Percentiles rank a stretch among this genome's conserved stretches.
Evolutionary conservation across 192 early-diverging fungal genomes (phyloP).

Genomic region (Umbelopsis ramanniana): DNA sequence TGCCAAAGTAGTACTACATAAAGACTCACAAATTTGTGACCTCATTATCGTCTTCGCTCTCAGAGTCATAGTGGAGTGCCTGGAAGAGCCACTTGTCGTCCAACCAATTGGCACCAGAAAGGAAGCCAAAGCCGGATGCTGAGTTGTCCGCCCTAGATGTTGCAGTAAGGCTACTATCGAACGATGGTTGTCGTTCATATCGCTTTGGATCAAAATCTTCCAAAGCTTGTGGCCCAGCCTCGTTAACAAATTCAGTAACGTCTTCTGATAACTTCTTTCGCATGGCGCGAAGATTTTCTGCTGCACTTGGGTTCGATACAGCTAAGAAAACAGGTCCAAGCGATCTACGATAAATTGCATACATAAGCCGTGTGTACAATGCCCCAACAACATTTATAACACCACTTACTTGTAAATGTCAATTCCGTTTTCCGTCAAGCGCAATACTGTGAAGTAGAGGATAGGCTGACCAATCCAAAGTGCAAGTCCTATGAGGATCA

Average conservation of each 20-base stretch:
- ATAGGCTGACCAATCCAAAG: slow-evolving; percentile 56
- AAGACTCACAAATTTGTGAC: not conserved
- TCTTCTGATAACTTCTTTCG: slow-evolving; percentile 74
- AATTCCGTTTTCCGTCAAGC: slow-evolving; percentile 69
- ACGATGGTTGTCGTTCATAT: slow-evolving; percentile 15
- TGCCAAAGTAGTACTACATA: not conserved
- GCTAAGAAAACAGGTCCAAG: slow-evolving; percentile 84
- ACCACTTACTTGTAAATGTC: slow-evolving; percentile 65
- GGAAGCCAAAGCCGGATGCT: slow-evolving; percentile 5
- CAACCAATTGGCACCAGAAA: slow-evolving; percentile 16
- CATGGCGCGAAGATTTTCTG: slow-evolving; percentile 66
- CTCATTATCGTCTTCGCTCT: not conserved
- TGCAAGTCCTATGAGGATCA: not conserved
- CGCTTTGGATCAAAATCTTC: slow-evolving; percentile 60
- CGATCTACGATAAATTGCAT: slow-evolving; percentile 57
- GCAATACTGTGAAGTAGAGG: slow-evolving; percentile 66
- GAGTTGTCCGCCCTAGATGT: not conserved
- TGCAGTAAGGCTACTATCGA: too few species aligned
- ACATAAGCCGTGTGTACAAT: not conserved
- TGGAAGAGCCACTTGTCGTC: slow-evolving; percentile 20
- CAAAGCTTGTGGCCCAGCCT: slow-evolving; percentile 75
- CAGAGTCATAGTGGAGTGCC: not conserved
- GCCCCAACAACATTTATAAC: too few species aligned
- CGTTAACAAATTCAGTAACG: slow-evolving; percentile 80
- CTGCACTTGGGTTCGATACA: slow-evolving; percentile 43